Base-by-base conservation (phyloP, 148 eudicot genomes). In the Camellia granthamiana region DNA sequence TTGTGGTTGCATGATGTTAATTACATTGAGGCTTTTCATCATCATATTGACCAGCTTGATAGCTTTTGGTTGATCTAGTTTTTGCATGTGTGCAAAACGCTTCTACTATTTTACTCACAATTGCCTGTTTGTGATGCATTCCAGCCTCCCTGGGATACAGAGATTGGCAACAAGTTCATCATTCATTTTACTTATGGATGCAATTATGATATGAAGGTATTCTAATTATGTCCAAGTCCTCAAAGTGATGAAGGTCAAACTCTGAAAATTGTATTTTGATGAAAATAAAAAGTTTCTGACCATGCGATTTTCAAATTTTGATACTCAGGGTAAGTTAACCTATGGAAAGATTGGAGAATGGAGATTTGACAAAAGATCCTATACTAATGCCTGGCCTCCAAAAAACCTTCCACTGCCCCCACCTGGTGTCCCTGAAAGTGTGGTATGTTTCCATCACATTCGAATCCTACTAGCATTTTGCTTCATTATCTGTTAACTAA, bases 111-210 rank as follows among this genome's bases (percentile, higher is more conserved):
- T 63, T 14, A 23, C 78, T 59, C 63, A 83, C 42, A 52, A 44
- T 80, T 41, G 73, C 47, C 77, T 41, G 61, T 49, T 72, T 77
- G 41, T 81, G 77, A 60, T 81, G 49, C 79, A 19, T 58, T 76
- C 77, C 91, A 95, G 98, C 98, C 98, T 78, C 98, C 98, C 46
- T 95, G 98, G 98, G 98, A 95, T 85, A 90, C 90, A 46, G 89
- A 88, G 81, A 83, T 90, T 13, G 96, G 93, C 67, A 87, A 85
- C 52, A 85, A 92, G 81, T 95, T 82, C 85, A 93, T 95, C 69
- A 95, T 95, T 54, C 98, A 95, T 84, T 95, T 91, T 83, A 95
- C 98, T 38, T 93, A 95, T 44, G 98, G 98, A 78, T 95, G 97
- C 72, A 96, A 95, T 88, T 95, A 93, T 81, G 94, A 95, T 85